Evolutionary conservation across 73 alveolate species (phyloP).

Genomic region (Uronychia setigera): DNA sequence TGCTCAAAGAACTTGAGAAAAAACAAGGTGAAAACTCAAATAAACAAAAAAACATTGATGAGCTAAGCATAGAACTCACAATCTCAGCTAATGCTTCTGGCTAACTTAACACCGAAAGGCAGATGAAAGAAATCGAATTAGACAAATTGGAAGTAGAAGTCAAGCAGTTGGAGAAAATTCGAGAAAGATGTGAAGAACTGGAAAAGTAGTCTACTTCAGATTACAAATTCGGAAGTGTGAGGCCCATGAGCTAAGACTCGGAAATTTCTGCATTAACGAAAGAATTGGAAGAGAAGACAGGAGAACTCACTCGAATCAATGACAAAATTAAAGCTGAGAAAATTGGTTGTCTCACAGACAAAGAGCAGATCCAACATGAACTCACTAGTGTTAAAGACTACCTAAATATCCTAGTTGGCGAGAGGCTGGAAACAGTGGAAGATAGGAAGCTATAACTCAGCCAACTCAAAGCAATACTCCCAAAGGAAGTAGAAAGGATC

Average conservation of each 20-base stretch:
- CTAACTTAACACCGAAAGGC: background rate
- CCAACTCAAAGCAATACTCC: background rate
- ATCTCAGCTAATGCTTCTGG: background rate
- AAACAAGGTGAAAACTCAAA: background rate
- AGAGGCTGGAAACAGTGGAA: background rate
- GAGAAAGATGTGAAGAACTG: background rate
- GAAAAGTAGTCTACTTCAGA: background rate
- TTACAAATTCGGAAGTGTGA: background rate
- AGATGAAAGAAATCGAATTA: background rate
- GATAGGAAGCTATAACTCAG: background rate
- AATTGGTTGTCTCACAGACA: background rate
- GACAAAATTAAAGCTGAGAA: background rate
- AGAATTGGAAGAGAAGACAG: background rate
- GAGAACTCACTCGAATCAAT: background rate
- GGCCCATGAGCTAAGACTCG: too few species aligned
- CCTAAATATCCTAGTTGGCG: background rate
- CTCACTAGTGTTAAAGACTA: background rate
- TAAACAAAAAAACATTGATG: background rate
- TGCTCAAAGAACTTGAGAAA: conserved; percentile 7
- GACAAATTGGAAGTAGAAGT: background rate
- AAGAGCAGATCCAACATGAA: background rate
- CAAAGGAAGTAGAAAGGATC: background rate
- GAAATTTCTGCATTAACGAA: too few species aligned
- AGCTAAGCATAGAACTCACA: background rate
- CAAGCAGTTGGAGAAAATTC: background rate